Conservation (phyloP, 108 stramenopile species). For the Hondaea fermentalgiana region DNA sequence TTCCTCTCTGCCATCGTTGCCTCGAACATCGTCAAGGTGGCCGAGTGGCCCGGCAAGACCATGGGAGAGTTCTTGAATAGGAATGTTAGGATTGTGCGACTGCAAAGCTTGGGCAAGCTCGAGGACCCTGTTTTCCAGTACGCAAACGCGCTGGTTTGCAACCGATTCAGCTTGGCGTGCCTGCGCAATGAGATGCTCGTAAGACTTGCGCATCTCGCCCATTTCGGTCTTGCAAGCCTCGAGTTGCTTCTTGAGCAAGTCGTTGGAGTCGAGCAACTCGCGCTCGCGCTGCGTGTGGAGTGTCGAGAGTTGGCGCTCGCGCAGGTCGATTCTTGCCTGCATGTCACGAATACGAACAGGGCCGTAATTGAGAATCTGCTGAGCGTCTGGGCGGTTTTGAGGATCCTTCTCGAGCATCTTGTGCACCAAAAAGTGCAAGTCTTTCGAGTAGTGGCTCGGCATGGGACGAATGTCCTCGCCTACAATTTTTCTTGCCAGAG, state of each 20-base stretch:
- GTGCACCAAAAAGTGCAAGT: constrained; percentile 21
- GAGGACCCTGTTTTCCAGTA: background rate
- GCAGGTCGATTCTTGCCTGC: background rate
- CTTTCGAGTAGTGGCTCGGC: constrained; percentile 24
- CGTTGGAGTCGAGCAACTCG: background rate
- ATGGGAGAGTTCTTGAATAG: no score
- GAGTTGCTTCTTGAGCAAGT: background rate
- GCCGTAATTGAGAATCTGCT: constrained; percentile 10
- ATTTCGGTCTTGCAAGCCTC: constrained; percentile 5
- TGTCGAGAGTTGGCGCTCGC: background rate
- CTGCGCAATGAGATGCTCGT: background rate
- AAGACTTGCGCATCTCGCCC: background rate
- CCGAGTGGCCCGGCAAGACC: no score
- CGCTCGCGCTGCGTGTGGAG: background rate
- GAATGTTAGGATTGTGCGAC: no score
- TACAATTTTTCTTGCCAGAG: constrained; percentile 55
- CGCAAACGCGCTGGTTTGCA: background rate
- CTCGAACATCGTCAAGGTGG: no score
- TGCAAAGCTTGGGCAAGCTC: background rate
- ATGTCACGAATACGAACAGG: background rate
- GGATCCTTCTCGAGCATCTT: constrained; percentile 37
- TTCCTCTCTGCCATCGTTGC: no score
- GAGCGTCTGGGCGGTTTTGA: constrained; percentile 3
- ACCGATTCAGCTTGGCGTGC: background rate
- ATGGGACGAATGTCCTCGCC: constrained; percentile 40